Conservation (phyloP, 768 basidiomycete species). For the Psilocybe sp. region DNA sequence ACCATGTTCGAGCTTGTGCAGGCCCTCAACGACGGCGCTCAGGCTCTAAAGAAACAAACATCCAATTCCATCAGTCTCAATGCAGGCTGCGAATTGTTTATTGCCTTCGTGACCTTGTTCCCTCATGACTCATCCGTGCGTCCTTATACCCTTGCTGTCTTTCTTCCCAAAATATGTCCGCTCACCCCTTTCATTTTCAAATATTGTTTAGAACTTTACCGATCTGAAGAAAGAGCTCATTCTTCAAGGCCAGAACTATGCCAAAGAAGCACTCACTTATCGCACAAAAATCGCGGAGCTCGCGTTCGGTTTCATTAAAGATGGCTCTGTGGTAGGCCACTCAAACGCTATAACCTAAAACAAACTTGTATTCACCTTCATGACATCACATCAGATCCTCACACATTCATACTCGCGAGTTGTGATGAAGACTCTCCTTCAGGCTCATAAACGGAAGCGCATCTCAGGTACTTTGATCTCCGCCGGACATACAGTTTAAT, state of each 20-base stretch:
- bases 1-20: slow-evolving; percentile 93
- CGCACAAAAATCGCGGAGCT: slow-evolving; percentile 86
- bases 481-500: slow-evolving; percentile 13
- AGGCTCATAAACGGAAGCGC: slow-evolving; percentile 87
- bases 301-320: slow-evolving; percentile 90
- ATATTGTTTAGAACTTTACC: slow-evolving; percentile 63
- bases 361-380: slow-evolving; percentile 4
- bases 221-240: slow-evolving; percentile 83
- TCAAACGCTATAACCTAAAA: slow-evolving; percentile 4
- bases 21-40: slow-evolving; percentile 75
- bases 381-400: slow-evolving; percentile 63
- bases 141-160: slow-evolving; percentile 12
- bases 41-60: slow-evolving; percentile 55
- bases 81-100: slow-evolving; percentile 90
- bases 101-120: slow-evolving; percentile 82
- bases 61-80: slow-evolving; percentile 81
- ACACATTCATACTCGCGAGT: slow-evolving; percentile 97
- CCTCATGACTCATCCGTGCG: slow-evolving; percentile 80
- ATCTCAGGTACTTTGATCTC: slow-evolving; percentile 58
- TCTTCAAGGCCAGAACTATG: slow-evolving; percentile 76
- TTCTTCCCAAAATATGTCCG: not conserved
- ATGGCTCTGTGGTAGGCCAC: slow-evolving; percentile 77
- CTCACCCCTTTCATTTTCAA: slow-evolving; percentile 2
- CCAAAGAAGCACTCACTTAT: slow-evolving; percentile 76
- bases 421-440: slow-evolving; percentile 88